A percentile compares a stretch with the other conserved stretches of the same genome.
Conservation (phyloP, 2,329 filamentous ascomycete genomes). For the Blastomyces parvus region DNA sequence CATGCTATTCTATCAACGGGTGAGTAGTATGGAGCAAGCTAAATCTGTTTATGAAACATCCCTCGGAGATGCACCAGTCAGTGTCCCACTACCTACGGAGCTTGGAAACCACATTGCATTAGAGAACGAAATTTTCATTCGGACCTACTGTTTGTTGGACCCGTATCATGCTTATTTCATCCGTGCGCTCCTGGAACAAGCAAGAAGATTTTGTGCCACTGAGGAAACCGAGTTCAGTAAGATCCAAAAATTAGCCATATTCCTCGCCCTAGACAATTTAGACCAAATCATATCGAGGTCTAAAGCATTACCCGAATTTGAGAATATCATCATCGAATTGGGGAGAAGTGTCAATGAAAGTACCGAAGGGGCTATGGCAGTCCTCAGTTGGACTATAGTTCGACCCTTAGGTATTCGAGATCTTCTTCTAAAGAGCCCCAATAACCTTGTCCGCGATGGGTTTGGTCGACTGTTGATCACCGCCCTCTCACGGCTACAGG, state of each 20-base stretch:
- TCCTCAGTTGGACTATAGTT: constrained; percentile 52
- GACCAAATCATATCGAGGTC: constrained; percentile 65
- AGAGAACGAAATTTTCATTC: constrained; percentile 65
- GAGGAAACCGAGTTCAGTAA: constrained; percentile 37
- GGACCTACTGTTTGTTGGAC: constrained; percentile 72
- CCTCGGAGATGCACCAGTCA: constrained; percentile 42
- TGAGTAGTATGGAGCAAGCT: constrained; percentile 52
- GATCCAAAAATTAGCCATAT: constrained; percentile 37
- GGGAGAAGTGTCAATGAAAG: constrained; percentile 43
- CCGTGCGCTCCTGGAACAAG: constrained; percentile 49
- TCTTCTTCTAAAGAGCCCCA: constrained; percentile 54
- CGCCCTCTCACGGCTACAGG: constrained; percentile 47
- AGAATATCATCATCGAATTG: constrained; percentile 46
- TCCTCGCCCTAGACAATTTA: constrained; percentile 49
- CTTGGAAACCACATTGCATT: constrained; percentile 50
- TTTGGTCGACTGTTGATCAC: constrained; percentile 44
- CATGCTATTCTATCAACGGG: constrained; percentile 93
- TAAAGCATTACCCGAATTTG: constrained; percentile 58
- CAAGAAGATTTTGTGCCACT: constrained; percentile 42
- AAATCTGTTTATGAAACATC: constrained; percentile 39
- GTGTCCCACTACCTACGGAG: constrained; percentile 36
- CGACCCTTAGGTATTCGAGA: constrained; percentile 53
- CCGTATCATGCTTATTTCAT: constrained; percentile 60
- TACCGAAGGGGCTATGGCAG: constrained; percentile 47
- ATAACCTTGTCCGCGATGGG: constrained; percentile 46